These are phyloP conservation scores for Xerocomus potaroensis DNA, from an alignment of 768 basidiomycete species.

Conservation along the genomic window DNA sequence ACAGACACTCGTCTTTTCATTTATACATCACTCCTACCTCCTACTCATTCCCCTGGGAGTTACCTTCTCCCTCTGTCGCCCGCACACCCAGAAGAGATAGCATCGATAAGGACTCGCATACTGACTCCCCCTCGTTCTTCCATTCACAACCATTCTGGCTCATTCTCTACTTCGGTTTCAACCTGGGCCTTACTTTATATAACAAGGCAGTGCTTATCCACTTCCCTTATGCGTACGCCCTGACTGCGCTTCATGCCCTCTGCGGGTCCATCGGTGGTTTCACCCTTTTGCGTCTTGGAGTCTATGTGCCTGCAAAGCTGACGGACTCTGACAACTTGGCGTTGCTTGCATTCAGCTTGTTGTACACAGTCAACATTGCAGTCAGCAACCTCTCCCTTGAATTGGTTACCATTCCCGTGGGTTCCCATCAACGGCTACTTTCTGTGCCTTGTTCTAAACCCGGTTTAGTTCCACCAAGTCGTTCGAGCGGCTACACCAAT, in stretches of 20 bases:
- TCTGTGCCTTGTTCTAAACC: neutral
- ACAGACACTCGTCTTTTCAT: neutral
- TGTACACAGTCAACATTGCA: constrained; percentile 93
- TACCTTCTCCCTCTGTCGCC: constrained; percentile 12
- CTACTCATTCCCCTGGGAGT: constrained; percentile 19
- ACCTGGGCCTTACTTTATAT: constrained; percentile 88
- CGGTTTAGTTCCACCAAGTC: constrained; percentile 87
- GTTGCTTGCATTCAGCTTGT: constrained; percentile 75
- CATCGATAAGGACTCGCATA: constrained; percentile 4
- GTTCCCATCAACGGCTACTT: constrained; percentile 28
- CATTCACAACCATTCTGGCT: constrained; percentile 56
- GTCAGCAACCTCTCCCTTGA: constrained; percentile 90
- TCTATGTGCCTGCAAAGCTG: constrained; percentile 56
- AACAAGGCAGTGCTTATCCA: constrained; percentile 90
- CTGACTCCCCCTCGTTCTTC: constrained; percentile 19
- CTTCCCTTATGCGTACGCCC: constrained; percentile 94
- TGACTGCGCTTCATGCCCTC: constrained; percentile 89
- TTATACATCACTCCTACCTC: constrained; percentile 4
- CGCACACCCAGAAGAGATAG: constrained; percentile 3
- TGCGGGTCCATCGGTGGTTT: constrained; percentile 82
- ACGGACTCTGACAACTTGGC: constrained; percentile 50
- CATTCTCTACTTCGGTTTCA: constrained; percentile 81
- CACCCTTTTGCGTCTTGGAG: constrained; percentile 51
- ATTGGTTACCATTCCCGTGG: constrained; percentile 84
- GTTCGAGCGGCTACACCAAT: constrained; percentile 90